Evolutionary conservation across 1,284 basidiomycete genomes (phyloP).

Genomic region (Trichosporon ovoides): DNA sequence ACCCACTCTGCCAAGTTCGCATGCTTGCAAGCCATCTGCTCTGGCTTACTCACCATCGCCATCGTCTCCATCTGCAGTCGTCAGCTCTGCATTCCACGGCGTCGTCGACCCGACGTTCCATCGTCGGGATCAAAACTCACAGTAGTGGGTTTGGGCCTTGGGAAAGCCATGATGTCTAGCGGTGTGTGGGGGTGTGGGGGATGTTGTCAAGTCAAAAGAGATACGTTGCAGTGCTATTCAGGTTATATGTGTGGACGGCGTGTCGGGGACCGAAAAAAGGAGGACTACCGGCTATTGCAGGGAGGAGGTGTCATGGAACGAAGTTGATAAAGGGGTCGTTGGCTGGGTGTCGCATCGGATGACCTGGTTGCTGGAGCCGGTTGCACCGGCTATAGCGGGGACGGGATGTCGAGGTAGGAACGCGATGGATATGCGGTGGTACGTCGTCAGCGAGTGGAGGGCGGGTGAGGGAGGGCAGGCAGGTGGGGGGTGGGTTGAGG

Average conservation of each 20-base stretch:
- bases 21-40: background rate
- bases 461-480: too few species aligned
- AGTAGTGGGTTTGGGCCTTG: slow-evolving; percentile 45
- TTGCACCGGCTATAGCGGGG: slow-evolving; percentile 1
- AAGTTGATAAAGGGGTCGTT: too few species aligned
- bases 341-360: too few species aligned
- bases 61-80: slow-evolving; percentile 44
- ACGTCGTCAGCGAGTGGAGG: too few species aligned
- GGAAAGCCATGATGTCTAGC: slow-evolving; percentile 44
- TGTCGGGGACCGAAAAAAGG: too few species aligned
- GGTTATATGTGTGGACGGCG: background rate
- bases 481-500: too few species aligned
- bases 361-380: too few species aligned
- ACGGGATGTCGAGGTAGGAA: background rate
- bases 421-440: background rate
- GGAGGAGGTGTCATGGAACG: too few species aligned
- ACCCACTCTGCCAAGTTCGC: background rate
- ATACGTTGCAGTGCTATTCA: background rate
- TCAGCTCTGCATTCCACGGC: background rate
- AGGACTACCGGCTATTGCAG: too few species aligned
- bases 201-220: background rate
- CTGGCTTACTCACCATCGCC: slow-evolving; percentile 33
- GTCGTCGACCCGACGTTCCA: background rate
- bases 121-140: slow-evolving; percentile 26
- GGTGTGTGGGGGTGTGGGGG: background rate